phyloP scores from a whole-genome alignment of 176 grass and related monocot species.

The Themeda triandra region DNA sequence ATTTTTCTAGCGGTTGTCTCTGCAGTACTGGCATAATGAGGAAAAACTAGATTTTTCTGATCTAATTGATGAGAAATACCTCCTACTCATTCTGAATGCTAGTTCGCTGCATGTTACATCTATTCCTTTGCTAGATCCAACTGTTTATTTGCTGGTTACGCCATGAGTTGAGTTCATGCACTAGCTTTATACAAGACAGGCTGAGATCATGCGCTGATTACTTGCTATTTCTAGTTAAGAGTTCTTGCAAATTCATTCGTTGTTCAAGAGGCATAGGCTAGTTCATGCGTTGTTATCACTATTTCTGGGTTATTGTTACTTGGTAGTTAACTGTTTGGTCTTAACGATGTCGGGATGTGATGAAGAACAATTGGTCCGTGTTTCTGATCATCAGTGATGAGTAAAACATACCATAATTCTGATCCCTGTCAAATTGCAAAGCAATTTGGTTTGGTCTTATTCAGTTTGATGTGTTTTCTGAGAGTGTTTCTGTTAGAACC shows the following conservation, averaged over 20 bases:
- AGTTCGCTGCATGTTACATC: not conserved
- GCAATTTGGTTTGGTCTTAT: not conserved
- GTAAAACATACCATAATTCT: conserved; percentile 28
- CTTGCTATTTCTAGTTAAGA: not conserved
- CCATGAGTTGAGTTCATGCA: too few relatives aligned
- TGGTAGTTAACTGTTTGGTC: too few relatives aligned
- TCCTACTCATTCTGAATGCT: conserved; percentile 67
- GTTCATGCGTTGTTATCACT: too few relatives aligned
- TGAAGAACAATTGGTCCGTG: conserved; percentile 45
- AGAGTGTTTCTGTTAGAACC: not conserved
- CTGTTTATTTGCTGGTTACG: not conserved
- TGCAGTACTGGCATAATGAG: conserved; percentile 22
- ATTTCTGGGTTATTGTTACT: too few relatives aligned
- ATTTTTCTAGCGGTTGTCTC: not conserved
- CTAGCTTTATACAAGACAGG: not conserved
- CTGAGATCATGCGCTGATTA: not conserved
- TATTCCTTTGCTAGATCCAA: too few relatives aligned
- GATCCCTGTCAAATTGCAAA: not conserved
- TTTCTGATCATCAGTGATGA: conserved; percentile 54
- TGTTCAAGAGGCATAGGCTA: too few relatives aligned
- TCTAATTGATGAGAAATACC: conserved; percentile 46
- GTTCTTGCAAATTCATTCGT: not conserved
- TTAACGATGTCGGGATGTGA: conserved; percentile 27
- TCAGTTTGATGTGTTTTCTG: not conserved
- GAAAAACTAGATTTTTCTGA: conserved; percentile 20